Base-by-base conservation (phyloP, 306 rosid species). In the Boehmeria nivea region DNA sequence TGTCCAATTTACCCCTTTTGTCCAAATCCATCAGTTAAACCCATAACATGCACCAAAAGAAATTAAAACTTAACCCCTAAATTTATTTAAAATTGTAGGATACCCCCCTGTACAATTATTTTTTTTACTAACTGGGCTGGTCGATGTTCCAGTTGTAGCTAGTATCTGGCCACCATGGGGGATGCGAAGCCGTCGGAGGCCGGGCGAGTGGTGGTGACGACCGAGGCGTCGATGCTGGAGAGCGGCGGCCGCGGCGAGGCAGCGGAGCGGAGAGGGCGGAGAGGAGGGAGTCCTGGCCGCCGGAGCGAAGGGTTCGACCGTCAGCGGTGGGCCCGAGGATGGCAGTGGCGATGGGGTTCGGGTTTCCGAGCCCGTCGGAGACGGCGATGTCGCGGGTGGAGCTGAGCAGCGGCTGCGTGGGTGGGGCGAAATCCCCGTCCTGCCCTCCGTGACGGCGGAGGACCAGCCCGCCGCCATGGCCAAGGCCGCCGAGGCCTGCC, bases 361-460 rank as follows among this genome's bases (percentile, higher is more conserved):
- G 95, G 10, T 87, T 91, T 78, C 79, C 53, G 45, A 78, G 74
- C 59, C 61, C 87, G 73, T 58, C 75, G 76, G 87, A 75, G 34
- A 87, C 98, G 0, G 75, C 81, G 73, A 69, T 81, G 16, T 77
- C 87, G 49, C 76, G 96, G 65, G 66, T 91, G 60, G 98, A 91
- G 55, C 50, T 91, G 76, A 71, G 71, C 16, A 80, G 81, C 46
- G 98, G 96, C 51, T 79, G 81, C 44, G 93, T 71, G 96, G 96
- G 13, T 91, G 96, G 96, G 98, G 98, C 9, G 98, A 91, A 72
- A 78, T 85, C 12, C 96, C 95, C 2, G 70, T 91, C 63, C 72
- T 91, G 75, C 98, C 96, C 4, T 81, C 69, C 76, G 96, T 91
- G 38, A 87, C 96, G 18, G 95, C 98, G 0, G 98, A 87, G 82